phyloP scores from a whole-genome alignment of 805 yeast genomes.

The Lachancea sp. region DNA sequence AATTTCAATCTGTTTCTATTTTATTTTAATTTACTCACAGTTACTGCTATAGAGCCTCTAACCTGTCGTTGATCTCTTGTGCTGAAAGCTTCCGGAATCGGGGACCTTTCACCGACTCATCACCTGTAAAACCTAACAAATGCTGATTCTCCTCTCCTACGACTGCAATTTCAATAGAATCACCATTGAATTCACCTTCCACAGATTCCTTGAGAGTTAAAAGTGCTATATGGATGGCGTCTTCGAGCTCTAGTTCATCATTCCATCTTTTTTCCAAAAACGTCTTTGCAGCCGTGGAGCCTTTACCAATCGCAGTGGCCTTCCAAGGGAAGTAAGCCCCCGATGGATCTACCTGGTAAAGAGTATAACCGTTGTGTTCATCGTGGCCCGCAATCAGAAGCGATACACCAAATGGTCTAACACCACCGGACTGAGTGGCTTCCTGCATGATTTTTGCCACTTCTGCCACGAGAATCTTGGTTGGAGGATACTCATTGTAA shows the following conservation, averaged over 20 bases:
- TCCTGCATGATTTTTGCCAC: conserved; percentile 96
- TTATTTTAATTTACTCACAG: not conserved
- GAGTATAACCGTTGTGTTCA: conserved; percentile 61
- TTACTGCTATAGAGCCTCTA: conserved; percentile 68
- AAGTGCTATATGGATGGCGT: conserved; percentile 93
- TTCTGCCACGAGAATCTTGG: conserved; percentile 86
- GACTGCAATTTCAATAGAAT: conserved; percentile 86
- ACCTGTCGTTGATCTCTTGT: conserved; percentile 92
- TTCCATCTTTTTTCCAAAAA: conserved; percentile 98
- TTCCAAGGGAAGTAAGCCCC: conserved; percentile 99
- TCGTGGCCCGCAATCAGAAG: conserved; percentile 92
- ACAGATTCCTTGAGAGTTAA: conserved; percentile 92
- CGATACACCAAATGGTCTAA: conserved; percentile 97
- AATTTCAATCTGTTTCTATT: not conserved
- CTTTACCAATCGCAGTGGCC: conserved; percentile 98
- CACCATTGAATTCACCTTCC: conserved; percentile 97
- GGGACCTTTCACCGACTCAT: conserved; percentile 72
- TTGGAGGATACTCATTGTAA: conserved; percentile 96
- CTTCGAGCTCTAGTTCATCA: conserved; percentile 93
- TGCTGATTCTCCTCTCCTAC: conserved; percentile 80
- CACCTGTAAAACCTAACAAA: conserved; percentile 80
- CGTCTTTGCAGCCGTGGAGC: conserved; percentile 93
- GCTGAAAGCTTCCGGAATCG: conserved; percentile 77
- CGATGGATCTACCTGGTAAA: conserved; percentile 96
- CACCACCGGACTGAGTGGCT: conserved; percentile 98